Evolutionary conservation across 331 rosid species (phyloP).

Genomic region (Quercus lobata): DNA sequence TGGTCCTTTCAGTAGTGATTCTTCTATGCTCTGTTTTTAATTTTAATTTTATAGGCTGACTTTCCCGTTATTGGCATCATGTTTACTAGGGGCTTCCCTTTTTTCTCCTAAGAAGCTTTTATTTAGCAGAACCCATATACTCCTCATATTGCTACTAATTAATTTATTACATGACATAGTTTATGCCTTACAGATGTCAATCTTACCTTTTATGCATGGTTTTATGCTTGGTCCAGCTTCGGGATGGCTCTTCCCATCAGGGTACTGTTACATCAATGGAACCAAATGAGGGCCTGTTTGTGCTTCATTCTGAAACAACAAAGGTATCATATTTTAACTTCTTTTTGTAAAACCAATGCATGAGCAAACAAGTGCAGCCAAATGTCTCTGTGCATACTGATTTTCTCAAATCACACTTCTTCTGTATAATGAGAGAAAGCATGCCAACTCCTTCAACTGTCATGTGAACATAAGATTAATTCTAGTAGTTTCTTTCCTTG

Average conservation of each 20-base stretch:
- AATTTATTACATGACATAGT: background rate
- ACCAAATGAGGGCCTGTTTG: conserved; percentile 78
- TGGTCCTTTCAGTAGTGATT: background rate
- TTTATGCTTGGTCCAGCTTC: conserved; percentile 46
- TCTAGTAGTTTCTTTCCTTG: background rate
- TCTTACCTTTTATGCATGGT: conserved; percentile 15
- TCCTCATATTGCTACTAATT: background rate
- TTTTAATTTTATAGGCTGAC: background rate
- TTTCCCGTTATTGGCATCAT: background rate
- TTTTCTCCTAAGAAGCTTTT: background rate
- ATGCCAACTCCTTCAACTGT: background rate
- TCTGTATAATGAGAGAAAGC: background rate
- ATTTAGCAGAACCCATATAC: background rate
- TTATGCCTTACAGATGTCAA: background rate
- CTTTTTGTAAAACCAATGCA: background rate
- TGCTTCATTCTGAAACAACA: conserved; percentile 66
- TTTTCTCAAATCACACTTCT: background rate
- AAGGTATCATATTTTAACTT: conserved; percentile 40
- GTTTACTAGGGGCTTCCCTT: background rate
- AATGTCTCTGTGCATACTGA: background rate
- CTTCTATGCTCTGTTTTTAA: background rate
- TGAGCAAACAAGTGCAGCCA: background rate
- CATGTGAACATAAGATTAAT: conserved; percentile 1
- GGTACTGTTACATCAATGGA: conserved; percentile 98
- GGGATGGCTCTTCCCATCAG: conserved; percentile 83